These are phyloP conservation scores for Phytopythium sindhum DNA, from an alignment of 352 stramenopile species.

Conservation along the genomic window DNA sequence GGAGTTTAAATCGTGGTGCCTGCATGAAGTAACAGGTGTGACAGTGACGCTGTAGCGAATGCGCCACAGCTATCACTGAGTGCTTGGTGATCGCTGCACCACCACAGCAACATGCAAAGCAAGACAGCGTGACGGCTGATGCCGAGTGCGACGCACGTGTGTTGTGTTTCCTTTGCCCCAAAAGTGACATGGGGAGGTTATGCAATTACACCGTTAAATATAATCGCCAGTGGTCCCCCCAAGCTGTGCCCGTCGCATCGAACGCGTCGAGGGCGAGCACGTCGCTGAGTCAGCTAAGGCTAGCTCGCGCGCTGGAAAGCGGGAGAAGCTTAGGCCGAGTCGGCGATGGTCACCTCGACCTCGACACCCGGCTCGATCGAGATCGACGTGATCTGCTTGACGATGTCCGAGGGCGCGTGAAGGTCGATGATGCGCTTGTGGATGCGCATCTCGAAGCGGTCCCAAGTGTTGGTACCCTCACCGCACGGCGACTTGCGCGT, in stretches of 20 bases:
- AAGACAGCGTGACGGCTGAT: neutral
- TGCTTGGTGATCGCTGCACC: neutral
- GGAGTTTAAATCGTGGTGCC: too few relatives aligned
- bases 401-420: constrained; percentile 97
- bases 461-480: constrained; percentile 99
- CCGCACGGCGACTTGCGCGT: constrained; percentile 98
- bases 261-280: neutral
- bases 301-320: neutral
- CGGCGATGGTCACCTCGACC: constrained; percentile 97
- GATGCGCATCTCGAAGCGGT: constrained; percentile 99
- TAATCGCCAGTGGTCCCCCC: neutral
- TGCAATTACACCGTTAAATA: constrained; percentile 6
- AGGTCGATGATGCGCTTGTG: constrained; percentile 99
- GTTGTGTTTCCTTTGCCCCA: constrained; percentile 5
- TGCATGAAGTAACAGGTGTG: too few relatives aligned
- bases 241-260: constrained; percentile 4
- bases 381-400: constrained; percentile 99
- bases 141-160: neutral
- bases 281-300: neutral
- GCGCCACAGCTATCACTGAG: too few relatives aligned
- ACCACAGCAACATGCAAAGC: neutral
- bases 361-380: constrained; percentile 98
- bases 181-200: neutral
- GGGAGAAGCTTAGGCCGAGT: constrained; percentile 71
- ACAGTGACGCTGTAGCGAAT: too few relatives aligned